phyloP scores from a whole-genome alignment of 2,329 filamentous ascomycete species.

The Aspergillus puulaauensis region DNA sequence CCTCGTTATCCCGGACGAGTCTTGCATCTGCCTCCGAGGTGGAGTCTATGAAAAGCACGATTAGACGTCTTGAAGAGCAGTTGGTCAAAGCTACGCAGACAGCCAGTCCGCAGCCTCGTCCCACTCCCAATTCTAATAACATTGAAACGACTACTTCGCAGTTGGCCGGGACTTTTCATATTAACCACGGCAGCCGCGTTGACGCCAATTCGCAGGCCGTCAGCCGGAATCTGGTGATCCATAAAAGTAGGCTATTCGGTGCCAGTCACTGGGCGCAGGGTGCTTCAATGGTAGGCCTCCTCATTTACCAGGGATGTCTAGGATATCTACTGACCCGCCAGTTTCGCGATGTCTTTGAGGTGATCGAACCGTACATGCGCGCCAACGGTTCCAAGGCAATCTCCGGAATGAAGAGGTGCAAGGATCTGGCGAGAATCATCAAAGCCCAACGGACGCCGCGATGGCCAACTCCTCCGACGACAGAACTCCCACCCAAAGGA shows the following conservation, averaged over 20 bases:
- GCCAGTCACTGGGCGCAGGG: slow-evolving; percentile 58
- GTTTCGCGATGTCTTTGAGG: slow-evolving; percentile 38
- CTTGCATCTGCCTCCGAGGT: slow-evolving; percentile 31
- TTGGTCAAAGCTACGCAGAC: slow-evolving; percentile 30
- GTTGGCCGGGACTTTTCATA: slow-evolving; percentile 46
- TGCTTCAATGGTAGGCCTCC: slow-evolving; percentile 44
- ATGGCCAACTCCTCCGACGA: slow-evolving; percentile 48
- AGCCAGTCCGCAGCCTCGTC: slow-evolving; percentile 9
- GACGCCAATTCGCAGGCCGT: slow-evolving; percentile 34
- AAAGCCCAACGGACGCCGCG: slow-evolving; percentile 50
- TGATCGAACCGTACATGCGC: slow-evolving; percentile 43
- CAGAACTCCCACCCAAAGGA: slow-evolving; percentile 44
- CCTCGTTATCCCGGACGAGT: slow-evolving; percentile 23
- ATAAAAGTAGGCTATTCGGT: slow-evolving; percentile 58
- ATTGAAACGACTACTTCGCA: slow-evolving; percentile 41
- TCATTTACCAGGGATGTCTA: background rate
- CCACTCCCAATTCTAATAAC: slow-evolving; percentile 27
- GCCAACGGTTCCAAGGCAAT: slow-evolving; percentile 40
- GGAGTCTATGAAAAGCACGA: slow-evolving; percentile 40
- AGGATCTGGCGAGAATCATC: slow-evolving; percentile 53
- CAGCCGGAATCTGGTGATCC: slow-evolving; percentile 45
- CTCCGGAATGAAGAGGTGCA: slow-evolving; percentile 50
- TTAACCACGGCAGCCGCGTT: slow-evolving; percentile 39
- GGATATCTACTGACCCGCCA: background rate
- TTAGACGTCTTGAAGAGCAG: slow-evolving; percentile 48